Percentiles rank a stretch among this genome's conserved stretches.
phyloP scores from a whole-genome alignment of 352 stramenopile genomes.

The Pythium grandisporangium region DNA sequence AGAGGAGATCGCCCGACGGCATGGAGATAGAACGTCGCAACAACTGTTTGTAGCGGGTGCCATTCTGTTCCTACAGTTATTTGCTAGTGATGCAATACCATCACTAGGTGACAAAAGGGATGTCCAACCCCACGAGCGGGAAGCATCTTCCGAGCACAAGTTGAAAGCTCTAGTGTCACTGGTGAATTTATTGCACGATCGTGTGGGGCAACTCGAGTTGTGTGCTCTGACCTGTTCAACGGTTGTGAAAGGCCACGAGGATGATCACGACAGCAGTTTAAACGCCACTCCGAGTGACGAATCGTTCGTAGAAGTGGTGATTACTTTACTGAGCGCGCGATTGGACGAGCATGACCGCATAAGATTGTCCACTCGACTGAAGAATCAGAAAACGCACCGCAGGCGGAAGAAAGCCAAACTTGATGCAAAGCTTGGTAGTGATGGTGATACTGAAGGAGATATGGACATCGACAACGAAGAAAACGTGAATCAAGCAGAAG shows the following conservation, averaged over 20 bases:
- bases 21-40: constrained; percentile 27
- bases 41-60: constrained; percentile 40
- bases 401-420: too few species aligned
- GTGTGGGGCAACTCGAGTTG: constrained; percentile 10
- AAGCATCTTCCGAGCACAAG: background rate
- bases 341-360: too few species aligned
- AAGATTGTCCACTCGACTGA: too few species aligned
- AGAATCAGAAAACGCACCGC: too few species aligned
- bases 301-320: constrained; percentile 9
- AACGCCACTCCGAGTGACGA: constrained; percentile 1
- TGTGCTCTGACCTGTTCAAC: constrained; percentile 3
- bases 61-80: constrained; percentile 40
- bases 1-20: constrained; percentile 31
- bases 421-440: too few species aligned
- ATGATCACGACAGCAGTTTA: too few species aligned
- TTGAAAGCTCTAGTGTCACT: constrained; percentile 4
- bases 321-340: background rate
- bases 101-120: too few species aligned
- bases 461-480: constrained; percentile 10
- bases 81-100: too few species aligned
- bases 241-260: too few species aligned
- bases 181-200: constrained; percentile 8
- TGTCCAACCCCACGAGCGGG: constrained; percentile 7
- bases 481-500: constrained; percentile 10
- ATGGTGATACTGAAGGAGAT: constrained; percentile 2